Evolutionary conservation across 139 green algal species (phyloP), one percentile per base, ranked within the genome.

Genomic region (Diplosphaera chodatii): DNA sequence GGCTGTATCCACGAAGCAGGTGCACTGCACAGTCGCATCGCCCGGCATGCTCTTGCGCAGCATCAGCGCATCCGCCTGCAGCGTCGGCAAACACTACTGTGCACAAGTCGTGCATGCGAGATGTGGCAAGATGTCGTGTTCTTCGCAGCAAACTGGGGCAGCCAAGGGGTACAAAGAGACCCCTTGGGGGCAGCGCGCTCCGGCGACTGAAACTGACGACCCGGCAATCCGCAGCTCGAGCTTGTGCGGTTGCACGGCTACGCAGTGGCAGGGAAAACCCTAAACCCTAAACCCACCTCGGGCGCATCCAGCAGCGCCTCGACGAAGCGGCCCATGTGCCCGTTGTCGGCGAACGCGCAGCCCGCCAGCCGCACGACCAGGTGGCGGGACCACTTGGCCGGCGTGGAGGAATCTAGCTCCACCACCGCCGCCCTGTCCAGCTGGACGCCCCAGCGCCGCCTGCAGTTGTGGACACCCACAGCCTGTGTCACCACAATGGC

Each of bases 351-450:
- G 63, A 94, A 91, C 5, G 87, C 88, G 22, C 32, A 18, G 15
- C 85, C 84, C 0, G 86, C 82, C 32, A 89, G 64, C n/a, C 83
- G 74, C n/a, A 97, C 55, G 4, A 92, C 40, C 28, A 97, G 48
- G 77, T 97, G 91, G 4, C 89, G 75, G 20, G 78, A 89, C 75
- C 90, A 95, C 84, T 97, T 97, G 56, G 77, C 71, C 23, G 79
- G 37, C 2, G 85, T 87, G 41, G 80, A 82, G 3, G 84, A 90
- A 66, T 92, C 87, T 15, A 96, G 79, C 77, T 95, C 90, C 55
- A 89, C 62, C 18, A 94, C 76, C 55, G 79, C 79, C 4, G 71
- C 56, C 29, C 66, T 37, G 30, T 65, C 22, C 28, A 89, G 32
- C 31, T 81, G 31, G 20, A 86, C 1, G 30, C 55, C 63, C 77